phyloP scores from a whole-genome alignment of 169 alveolate genomes.

The Plasmodium coatneyi region DNA sequence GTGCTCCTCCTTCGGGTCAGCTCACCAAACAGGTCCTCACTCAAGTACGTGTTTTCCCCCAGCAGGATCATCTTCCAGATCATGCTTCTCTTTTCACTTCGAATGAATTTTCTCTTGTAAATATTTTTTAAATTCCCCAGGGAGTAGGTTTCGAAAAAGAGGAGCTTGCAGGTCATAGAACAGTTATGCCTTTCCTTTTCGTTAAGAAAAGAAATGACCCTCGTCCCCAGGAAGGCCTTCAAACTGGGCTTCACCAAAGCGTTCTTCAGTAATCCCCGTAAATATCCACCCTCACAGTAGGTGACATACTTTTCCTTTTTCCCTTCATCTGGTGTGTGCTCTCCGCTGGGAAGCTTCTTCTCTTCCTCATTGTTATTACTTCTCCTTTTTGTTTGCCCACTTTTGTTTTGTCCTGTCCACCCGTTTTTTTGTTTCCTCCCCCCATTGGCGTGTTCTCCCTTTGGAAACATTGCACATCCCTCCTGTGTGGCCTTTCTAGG shows the following conservation, averaged over 20 bases:
- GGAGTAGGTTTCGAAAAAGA: slow-evolving; percentile 50
- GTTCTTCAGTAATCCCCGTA: slow-evolving; percentile 19
- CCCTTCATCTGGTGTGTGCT: background rate
- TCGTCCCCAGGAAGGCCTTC: slow-evolving; percentile 13
- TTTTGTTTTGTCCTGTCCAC: background rate
- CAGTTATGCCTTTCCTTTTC: slow-evolving; percentile 47
- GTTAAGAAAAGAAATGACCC: slow-evolving; percentile 41
- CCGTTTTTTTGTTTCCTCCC: background rate
- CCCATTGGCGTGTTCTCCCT: background rate
- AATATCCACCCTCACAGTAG: slow-evolving; percentile 36
- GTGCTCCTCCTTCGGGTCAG: slow-evolving; percentile 1
- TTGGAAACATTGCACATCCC: background rate
- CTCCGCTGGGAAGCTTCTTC: background rate
- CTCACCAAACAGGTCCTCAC: slow-evolving; percentile 7
- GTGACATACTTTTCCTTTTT: slow-evolving; percentile 8
- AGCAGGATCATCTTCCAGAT: slow-evolving; percentile 38
- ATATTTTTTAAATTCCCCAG: slow-evolving; percentile 21
- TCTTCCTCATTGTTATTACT: background rate
- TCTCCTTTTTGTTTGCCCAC: background rate
- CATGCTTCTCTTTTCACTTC: slow-evolving; percentile 27
- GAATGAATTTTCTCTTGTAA: slow-evolving; percentile 32
- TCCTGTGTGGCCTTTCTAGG: background rate
- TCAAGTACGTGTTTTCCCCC: slow-evolving; percentile 24
- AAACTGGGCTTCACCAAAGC: slow-evolving; percentile 22
- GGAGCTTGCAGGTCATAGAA: slow-evolving; percentile 32